These are phyloP conservation scores for Aegilops bicornis DNA, from an alignment of 176 grass and related monocot genomes.

Conservation along the genomic window DNA sequence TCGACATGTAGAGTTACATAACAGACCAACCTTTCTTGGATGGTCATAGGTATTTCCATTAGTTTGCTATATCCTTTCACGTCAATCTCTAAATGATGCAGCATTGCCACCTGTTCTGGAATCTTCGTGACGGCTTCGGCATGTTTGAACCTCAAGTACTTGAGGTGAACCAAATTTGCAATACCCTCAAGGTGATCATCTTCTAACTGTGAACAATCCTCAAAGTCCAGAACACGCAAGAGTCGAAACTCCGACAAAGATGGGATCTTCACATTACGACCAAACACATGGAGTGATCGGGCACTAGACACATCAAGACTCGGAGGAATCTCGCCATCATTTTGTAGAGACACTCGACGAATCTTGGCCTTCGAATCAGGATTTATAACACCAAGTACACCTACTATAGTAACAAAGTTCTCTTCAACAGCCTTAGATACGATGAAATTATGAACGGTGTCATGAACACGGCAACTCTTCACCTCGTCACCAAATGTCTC, in stretches of 20 bases:
- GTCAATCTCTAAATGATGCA: slow-evolving; percentile 9
- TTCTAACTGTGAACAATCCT: not conserved
- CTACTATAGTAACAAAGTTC: slow-evolving; percentile 28
- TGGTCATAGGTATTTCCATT: not conserved
- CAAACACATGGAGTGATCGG: not conserved
- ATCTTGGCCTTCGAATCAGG: not conserved
- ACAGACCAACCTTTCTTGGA: not conserved
- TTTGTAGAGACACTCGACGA: not conserved
- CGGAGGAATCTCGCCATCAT: not conserved
- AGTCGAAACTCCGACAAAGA: not conserved
- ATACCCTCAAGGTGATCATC: not conserved
- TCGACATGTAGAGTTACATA: not conserved
- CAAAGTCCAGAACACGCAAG: slow-evolving; percentile 17
- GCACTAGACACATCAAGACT: not conserved
- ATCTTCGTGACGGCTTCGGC: not conserved
- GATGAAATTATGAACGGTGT: slow-evolving; percentile 27
- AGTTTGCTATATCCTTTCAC: not conserved
- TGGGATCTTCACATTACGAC: not conserved
- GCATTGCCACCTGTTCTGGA: not conserved
- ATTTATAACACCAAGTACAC: not conserved
- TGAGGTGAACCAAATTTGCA: not conserved
- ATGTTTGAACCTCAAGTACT: slow-evolving; percentile 8
- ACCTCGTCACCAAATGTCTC: slow-evolving; percentile 7
- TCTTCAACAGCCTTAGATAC: slow-evolving; percentile 26
- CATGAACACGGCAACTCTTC: slow-evolving; percentile 22